Evolutionary conservation across 345 rosid species (phyloP).

Genomic region (Populus ilicifolia): DNA sequence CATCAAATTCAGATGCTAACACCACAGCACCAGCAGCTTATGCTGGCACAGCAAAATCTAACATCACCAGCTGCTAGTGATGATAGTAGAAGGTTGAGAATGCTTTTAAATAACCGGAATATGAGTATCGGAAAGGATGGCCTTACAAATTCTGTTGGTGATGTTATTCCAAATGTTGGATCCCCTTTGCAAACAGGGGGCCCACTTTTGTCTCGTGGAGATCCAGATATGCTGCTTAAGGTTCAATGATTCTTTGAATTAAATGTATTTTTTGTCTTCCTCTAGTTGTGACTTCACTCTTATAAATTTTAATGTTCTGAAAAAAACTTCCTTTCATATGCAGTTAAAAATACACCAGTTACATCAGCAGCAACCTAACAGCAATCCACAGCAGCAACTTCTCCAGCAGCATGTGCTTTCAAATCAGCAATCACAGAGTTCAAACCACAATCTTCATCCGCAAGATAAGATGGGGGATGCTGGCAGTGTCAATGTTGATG

Average conservation of each 20-base stretch:
- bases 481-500: slow-evolving; percentile 69
- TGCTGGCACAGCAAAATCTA: slow-evolving; percentile 83
- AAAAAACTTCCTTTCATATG: background rate
- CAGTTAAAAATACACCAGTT: slow-evolving; percentile 72
- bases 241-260: slow-evolving; percentile 27
- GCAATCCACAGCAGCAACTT: slow-evolving; percentile 48
- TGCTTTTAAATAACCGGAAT: slow-evolving; percentile 63
- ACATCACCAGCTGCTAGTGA: slow-evolving; percentile 74
- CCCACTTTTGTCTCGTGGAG: slow-evolving; percentile 50
- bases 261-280: background rate
- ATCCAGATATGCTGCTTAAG: slow-evolving; percentile 64
- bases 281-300: background rate
- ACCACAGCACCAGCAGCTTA: slow-evolving; percentile 91
- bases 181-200: slow-evolving; percentile 68
- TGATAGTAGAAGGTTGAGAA: slow-evolving; percentile 69
- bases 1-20: slow-evolving; percentile 85
- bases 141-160: slow-evolving; percentile 62
- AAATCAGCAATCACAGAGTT: slow-evolving; percentile 71
- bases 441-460: slow-evolving; percentile 65
- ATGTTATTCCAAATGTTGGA: slow-evolving; percentile 61
- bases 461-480: slow-evolving; percentile 84
- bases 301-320: background rate
- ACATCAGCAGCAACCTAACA: slow-evolving; percentile 52
- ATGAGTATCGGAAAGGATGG: slow-evolving; percentile 71
- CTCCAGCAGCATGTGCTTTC: slow-evolving; percentile 60